These are phyloP conservation scores for Odontarrhena argentea DNA, from an alignment of 345 rosid genomes.

Conservation along the genomic window DNA sequence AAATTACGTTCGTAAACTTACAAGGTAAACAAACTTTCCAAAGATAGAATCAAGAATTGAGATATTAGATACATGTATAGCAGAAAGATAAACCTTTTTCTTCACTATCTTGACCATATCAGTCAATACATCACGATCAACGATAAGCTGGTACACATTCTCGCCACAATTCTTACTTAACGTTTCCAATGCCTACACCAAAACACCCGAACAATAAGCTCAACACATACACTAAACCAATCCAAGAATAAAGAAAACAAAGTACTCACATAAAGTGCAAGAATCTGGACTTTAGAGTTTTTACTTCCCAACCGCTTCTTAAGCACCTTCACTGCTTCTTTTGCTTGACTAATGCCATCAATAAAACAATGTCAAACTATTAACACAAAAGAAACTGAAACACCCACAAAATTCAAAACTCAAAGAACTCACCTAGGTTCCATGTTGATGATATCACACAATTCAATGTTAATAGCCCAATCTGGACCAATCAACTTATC, in stretches of 20 bases:
- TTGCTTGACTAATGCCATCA: conserved; percentile 65
- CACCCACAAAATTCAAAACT: not conserved
- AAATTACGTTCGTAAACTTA: conserved; percentile 25
- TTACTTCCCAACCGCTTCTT: conserved; percentile 86
- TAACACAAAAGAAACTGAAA: not conserved
- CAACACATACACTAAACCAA: conserved; percentile 15
- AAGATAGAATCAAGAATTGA: not conserved
- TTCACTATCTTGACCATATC: conserved; percentile 97
- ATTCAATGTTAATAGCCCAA: conserved; percentile 91
- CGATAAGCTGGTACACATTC: conserved; percentile 69
- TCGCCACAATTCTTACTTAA: conserved; percentile 94
- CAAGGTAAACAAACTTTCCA: conserved; percentile 15
- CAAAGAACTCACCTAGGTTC: conserved; percentile 65
- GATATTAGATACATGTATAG: not conserved
- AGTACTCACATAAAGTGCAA: conserved; percentile 77
- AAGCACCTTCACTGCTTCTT: conserved; percentile 80
- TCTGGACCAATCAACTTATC: conserved; percentile 85
- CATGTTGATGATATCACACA: conserved; percentile 88
- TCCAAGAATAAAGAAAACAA: conserved; percentile 5
- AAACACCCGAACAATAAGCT: conserved; percentile 11
- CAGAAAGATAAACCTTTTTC: conserved; percentile 65
- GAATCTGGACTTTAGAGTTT: conserved; percentile 79
- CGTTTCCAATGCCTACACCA: conserved; percentile 77
- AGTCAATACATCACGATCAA: conserved; percentile 79
- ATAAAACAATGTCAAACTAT: conserved; percentile 3